These are phyloP conservation scores for Melaleuca alternifolia DNA, from an alignment of 345 rosid genomes.

Conservation along the genomic window DNA sequence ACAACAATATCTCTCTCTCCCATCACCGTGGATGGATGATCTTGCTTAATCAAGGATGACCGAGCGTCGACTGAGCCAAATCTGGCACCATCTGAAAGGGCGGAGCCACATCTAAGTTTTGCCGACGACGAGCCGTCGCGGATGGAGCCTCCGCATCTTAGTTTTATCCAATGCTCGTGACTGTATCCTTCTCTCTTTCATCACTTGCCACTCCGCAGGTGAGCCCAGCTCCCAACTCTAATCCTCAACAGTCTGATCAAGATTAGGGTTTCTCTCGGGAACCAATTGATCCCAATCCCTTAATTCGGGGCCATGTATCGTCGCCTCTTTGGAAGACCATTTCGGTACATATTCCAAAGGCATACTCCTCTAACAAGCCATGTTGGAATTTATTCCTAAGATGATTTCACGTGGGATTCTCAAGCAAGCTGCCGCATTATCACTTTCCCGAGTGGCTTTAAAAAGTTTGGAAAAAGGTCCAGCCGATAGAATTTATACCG, in stretches of 20 bases:
- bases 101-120: not conserved
- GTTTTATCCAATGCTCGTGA: not conserved
- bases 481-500: not conserved
- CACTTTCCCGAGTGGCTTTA: not conserved
- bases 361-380: not conserved
- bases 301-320: not conserved
- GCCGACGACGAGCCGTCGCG: not conserved
- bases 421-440: not conserved
- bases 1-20: not conserved
- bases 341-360: not conserved
- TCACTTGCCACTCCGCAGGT: not conserved
- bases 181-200: not conserved
- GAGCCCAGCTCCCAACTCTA: not conserved
- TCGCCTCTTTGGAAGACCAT: not conserved
- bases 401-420: not conserved
- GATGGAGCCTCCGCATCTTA: not conserved
- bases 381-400: not conserved
- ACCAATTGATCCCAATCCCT: not conserved
- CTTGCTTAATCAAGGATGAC: not conserved
- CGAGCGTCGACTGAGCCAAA: not conserved
- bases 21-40: no score
- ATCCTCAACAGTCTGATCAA: not conserved
- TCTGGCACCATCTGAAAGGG: no score
- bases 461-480: not conserved
- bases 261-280: not conserved